A percentile compares a stretch with the other conserved stretches of the same genome.
Conservation (phyloP, 768 basidiomycete genomes). For the Boletellus sp. region DNA sequence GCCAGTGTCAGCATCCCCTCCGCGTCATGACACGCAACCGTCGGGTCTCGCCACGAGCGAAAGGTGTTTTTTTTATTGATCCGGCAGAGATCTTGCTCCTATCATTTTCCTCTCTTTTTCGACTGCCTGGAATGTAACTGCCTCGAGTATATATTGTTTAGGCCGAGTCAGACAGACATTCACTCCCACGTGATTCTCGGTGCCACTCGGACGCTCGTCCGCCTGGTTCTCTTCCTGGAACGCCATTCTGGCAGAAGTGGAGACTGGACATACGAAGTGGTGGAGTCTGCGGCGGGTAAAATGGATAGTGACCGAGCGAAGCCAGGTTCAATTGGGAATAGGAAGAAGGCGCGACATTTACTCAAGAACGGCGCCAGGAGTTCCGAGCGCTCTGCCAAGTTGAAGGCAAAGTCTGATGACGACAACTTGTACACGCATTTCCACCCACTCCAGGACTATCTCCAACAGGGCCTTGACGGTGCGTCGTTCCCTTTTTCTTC, state of each 20-base stretch:
- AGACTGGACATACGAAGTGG: neutral
- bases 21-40: constrained; percentile 7
- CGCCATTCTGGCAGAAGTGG: neutral
- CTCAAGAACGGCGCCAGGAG: neutral
- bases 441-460: constrained; percentile 47
- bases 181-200: too few relatives aligned
- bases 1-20: neutral
- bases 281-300: neutral
- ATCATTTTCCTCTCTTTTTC: neutral
- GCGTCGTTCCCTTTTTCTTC: constrained; percentile 7
- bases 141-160: too few relatives aligned
- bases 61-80: neutral
- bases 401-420: constrained; percentile 40
- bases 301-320: neutral
- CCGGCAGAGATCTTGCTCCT: neutral
- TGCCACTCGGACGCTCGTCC: too few relatives aligned
- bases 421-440: constrained; percentile 54
- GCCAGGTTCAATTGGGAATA: neutral
- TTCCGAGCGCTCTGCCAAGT: too few relatives aligned
- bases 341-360: neutral
- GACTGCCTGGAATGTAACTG: too few relatives aligned
- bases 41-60: too few relatives aligned
- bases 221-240: too few relatives aligned
- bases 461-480: constrained; percentile 58
- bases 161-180: too few relatives aligned